Evolutionary conservation across 495 filamentous ascomycete species (phyloP).

Genomic region (Neurospora sp.): DNA sequence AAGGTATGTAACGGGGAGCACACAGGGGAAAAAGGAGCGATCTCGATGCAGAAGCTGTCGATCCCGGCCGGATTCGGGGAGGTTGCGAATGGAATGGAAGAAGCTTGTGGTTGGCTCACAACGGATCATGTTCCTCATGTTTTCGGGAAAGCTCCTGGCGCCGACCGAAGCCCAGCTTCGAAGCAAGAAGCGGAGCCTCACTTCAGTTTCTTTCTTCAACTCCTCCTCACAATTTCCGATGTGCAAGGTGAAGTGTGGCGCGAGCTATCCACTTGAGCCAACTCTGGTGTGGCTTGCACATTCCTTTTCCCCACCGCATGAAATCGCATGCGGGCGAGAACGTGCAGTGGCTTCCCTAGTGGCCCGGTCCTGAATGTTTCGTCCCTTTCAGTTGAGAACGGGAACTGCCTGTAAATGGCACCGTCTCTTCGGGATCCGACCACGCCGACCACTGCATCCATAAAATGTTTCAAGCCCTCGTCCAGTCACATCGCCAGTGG

Average conservation of each 20-base stretch:
- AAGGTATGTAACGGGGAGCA: neutral
- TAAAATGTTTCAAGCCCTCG: neutral
- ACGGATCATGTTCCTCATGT: neutral
- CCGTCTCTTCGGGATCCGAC: neutral
- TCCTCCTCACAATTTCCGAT: neutral
- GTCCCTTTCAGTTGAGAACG: neutral
- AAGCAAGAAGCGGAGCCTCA: neutral
- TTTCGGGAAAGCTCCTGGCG: neutral
- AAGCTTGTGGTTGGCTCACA: neutral
- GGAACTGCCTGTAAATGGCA: neutral
- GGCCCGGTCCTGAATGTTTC: neutral
- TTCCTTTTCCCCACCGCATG: neutral
- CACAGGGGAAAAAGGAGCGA: neutral
- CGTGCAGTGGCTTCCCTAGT: neutral
- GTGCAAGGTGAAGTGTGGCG: neutral
- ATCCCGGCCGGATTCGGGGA: neutral
- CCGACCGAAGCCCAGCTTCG: neutral
- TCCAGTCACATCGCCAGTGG: neutral
- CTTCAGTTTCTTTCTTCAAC: neutral
- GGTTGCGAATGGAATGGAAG: neutral
- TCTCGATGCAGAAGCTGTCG: neutral
- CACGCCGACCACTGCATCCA: neutral
- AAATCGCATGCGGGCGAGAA: neutral
- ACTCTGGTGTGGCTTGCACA: neutral
- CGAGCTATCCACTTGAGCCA: neutral